These are phyloP conservation scores for Pestalotiopsis sp. DNA, from an alignment of 2,329 filamentous ascomycete species.

Conservation along the genomic window DNA sequence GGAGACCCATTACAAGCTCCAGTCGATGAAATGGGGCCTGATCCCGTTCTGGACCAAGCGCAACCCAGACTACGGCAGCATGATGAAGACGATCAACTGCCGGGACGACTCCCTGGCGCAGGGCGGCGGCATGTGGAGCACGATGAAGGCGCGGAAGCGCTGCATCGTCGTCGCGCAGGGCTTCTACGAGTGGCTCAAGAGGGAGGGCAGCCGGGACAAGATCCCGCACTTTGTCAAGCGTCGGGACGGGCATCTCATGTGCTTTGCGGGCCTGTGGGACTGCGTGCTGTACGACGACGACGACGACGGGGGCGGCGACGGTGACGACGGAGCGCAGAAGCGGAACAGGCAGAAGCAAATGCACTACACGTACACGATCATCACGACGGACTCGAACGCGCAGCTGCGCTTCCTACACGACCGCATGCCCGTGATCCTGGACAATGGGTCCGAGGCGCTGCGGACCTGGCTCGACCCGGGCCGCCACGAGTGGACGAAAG, in stretches of 20 bases:
- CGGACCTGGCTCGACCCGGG: constrained; percentile 77
- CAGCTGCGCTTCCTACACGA: constrained; percentile 87
- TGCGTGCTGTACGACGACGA: constrained; percentile 76
- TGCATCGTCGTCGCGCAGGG: constrained; percentile 88
- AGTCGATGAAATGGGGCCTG: constrained; percentile 95
- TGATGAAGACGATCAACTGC: constrained; percentile 93
- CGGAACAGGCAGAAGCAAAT: constrained; percentile 55
- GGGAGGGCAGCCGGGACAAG: constrained; percentile 69
- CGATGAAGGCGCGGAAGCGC: constrained; percentile 85
- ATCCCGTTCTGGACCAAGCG: constrained; percentile 92
- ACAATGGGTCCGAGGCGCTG: constrained; percentile 71
- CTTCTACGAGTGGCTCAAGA: constrained; percentile 96
- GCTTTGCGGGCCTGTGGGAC: constrained; percentile 90
- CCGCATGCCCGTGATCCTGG: constrained; percentile 91
- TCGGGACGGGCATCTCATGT: constrained; percentile 82
- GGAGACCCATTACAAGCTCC: constrained; percentile 72
- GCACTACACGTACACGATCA: constrained; percentile 87
- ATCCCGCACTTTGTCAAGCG: constrained; percentile 82
- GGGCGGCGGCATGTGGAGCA: constrained; percentile 83
- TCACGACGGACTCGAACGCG: constrained; percentile 84
- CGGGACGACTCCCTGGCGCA: constrained; percentile 81
- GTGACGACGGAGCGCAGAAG: neutral
- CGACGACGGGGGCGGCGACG: constrained; percentile 11
- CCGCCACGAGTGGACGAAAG: constrained; percentile 70
- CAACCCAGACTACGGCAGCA: constrained; percentile 71